Evolutionary conservation across 164 flowering plant species (phyloP), one percentile per base, ranked within the genome.

Genomic region (Annona squamosa): DNA sequence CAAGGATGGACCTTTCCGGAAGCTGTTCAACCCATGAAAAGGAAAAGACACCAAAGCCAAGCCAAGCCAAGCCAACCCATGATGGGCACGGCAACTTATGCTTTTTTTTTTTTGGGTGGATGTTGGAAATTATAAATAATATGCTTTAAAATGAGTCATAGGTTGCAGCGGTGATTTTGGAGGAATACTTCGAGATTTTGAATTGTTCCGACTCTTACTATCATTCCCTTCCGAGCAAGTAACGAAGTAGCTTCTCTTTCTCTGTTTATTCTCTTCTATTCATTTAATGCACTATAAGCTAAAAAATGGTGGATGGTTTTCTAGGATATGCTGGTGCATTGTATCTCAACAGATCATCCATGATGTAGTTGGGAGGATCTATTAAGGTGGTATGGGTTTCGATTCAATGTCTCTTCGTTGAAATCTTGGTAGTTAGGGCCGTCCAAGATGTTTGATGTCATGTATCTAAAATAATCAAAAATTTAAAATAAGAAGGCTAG

Each of bases 1-100:
- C n/a, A 95, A 90, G 74, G 98, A 93, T 75, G 99, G 99, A 7
- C 91, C 99, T 48, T 91, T 95, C 78, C 78, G 98, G 76, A 95
- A 95, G 74, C 89, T 95, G 67, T 95, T 95, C 78, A 91, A 82
- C 74, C 76, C 91, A 48, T 93, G 81, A 91, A 46, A 26, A 71
- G 5, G 16, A 63, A 6, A 5, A 63, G 1, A 5, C 46, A 1
- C 45, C 2, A 12, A 5, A 7, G 45, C 4, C 68, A 41, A 5
- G 47, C 4, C 68, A 41, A 5, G 47, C 37, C 37, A 26, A 26
- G 37, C 37, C 37, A 26, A 26, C 37, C 37, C 37, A 26, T 26
- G 37, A 26, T 26, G 37, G 37, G 37, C 37, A 26, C 37, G 37
- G 37, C 37, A 26, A 26, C 37, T 26, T 26, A 26, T 26, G 1